Evolutionary conservation across 257 asterid species (phyloP).

Genomic region (Salvia rosmarinus): DNA sequence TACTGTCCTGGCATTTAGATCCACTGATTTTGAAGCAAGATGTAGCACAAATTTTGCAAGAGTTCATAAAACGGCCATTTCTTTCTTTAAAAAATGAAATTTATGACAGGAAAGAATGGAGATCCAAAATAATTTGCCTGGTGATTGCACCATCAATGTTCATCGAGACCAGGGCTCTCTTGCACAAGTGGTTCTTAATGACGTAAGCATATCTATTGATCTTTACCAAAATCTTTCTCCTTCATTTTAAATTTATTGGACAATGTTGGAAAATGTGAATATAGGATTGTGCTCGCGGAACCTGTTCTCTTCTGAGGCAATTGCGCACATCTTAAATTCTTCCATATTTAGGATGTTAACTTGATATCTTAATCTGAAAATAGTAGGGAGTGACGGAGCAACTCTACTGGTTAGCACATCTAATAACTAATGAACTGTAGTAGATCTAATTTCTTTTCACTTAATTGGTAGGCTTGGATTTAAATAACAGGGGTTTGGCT

Average conservation of each 20-base stretch:
- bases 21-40: conserved; percentile 65
- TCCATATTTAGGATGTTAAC: neutral
- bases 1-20: conserved; percentile 71
- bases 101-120: conserved; percentile 68
- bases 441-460: conserved; percentile 37
- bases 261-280: neutral
- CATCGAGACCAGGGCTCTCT: conserved; percentile 65
- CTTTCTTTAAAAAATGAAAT: conserved; percentile 55
- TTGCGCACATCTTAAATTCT: neutral
- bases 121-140: conserved; percentile 59
- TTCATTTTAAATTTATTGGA: conserved; percentile 9
- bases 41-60: conserved; percentile 58
- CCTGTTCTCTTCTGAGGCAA: neutral
- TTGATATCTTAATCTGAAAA: neutral
- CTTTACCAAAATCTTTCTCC: neutral
- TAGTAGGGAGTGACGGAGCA: conserved; percentile 7
- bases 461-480: conserved; percentile 50
- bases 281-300: neutral
- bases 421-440: conserved; percentile 16
- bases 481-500: conserved; percentile 78
- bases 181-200: conserved; percentile 73
- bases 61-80: conserved; percentile 54
- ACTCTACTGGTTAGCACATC: neutral
- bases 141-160: conserved; percentile 67
- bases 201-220: conserved; percentile 52